Base-by-base conservation (phyloP, 208 protist genomes). In the Leishmania turanica region DNA sequence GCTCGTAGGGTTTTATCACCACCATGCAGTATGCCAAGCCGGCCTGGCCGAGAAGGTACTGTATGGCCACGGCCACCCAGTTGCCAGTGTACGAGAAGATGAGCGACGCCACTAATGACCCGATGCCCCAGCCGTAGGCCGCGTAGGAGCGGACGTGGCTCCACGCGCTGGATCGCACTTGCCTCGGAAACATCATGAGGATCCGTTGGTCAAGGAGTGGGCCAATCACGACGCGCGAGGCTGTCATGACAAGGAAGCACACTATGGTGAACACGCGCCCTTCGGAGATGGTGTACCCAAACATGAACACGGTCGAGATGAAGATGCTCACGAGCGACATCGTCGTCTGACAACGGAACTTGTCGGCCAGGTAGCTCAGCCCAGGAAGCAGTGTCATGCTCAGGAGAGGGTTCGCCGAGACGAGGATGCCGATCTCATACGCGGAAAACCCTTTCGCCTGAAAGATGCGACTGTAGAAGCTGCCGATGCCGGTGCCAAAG, bases 61-160 rank as follows among this genome's bases (percentile, higher is more conserved):
- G 87, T 17, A 89, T 37, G n/a, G 84, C 40, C 60, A 86, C 82
- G 37, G 79, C 40, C 42, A 77, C 60, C 91, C 89, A 92, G 9
- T 54, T 84, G 3, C 64, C 71, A 1, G 64, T 74, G 24, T 24
- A 65, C 0, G 40, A 77, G 71, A 81, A 84, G 53, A 90, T 47
- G 6, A 79, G 24, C 24, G 84, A 83, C 27, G 87, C 65, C 1
- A 83, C 65, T 40, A 87, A 66, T 51, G 73, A 78, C 64, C 86
- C 89, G 31, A 92, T 60, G 34, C 89, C 91, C 88, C 91, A 95
- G 58, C 89, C 89, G 31, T 89, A 88, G n/a, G 89, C 86, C 11
- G 84, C 89, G 76, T 87, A 91, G 24, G 85, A 84, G 45, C 91
- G 84, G 9, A 89, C 76, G 58, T 78, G 82, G 54, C 88, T 90